A percentile compares a stretch with the other conserved stretches of the same genome.
phyloP scores from a whole-genome alignment of 352 stramenopile species.

The Pilasporangium apinafurcum region DNA sequence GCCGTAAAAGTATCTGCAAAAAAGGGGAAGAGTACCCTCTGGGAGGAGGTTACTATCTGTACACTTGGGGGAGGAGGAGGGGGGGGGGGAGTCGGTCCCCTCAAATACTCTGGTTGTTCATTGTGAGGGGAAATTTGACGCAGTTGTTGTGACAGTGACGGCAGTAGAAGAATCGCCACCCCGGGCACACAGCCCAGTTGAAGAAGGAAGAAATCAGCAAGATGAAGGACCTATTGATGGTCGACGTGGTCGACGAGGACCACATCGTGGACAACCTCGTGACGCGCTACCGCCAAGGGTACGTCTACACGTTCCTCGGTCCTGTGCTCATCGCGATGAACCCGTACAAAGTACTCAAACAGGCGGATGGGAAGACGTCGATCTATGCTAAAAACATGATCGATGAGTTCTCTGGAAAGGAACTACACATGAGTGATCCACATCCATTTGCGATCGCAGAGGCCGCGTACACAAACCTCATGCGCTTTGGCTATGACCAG shows the following conservation, averaged over 20 bases:
- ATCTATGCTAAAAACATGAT: constrained; percentile 81
- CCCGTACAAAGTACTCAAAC: constrained; percentile 82
- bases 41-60: no score
- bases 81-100: no score
- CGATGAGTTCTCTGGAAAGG: constrained; percentile 69
- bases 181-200: no score
- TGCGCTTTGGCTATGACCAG: constrained; percentile 82
- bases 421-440: constrained; percentile 75
- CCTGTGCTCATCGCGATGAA: constrained; percentile 88
- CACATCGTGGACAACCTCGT: constrained; percentile 76
- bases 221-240: constrained; percentile 74
- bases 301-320: constrained; percentile 91
- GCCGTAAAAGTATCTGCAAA: no score
- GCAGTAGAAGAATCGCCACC: no score
- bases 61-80: no score
- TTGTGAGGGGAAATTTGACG: no score
- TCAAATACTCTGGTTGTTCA: no score
- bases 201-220: neutral
- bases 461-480: constrained; percentile 85
- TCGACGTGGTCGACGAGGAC: constrained; percentile 68
- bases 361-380: constrained; percentile 51
- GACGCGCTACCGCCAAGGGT: constrained; percentile 65
- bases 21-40: no score
- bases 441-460: constrained; percentile 85
- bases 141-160: no score